phyloP scores from a whole-genome alignment of 768 basidiomycete genomes.

The Rhodotorula diobovata region DNA sequence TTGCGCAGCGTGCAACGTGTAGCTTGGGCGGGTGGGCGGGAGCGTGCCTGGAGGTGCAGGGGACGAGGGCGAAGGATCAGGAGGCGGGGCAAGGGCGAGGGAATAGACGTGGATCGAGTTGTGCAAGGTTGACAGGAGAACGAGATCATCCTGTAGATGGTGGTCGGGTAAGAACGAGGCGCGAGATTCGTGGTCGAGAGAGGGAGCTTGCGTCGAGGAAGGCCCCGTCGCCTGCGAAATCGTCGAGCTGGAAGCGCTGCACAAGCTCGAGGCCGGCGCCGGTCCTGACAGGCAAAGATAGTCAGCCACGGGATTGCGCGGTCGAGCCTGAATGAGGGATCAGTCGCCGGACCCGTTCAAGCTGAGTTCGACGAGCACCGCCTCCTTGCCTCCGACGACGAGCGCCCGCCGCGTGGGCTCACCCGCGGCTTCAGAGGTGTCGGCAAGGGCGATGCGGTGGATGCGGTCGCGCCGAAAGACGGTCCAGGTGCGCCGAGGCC shows the following conservation, averaged over 20 bases:
- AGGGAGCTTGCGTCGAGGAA: constrained; percentile 3
- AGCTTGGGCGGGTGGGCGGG: not conserved
- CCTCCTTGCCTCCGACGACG: constrained; percentile 23
- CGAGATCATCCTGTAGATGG: constrained; percentile 1
- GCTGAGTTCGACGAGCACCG: not conserved
- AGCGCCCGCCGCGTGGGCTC: not conserved
- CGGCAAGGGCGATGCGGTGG: constrained; percentile 1
- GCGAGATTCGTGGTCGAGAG: not conserved
- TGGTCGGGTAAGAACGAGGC: not conserved
- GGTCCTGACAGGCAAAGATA: too few species aligned
- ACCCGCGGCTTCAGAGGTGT: fast-evolving
- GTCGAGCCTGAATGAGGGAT: not conserved
- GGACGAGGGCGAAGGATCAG: not conserved
- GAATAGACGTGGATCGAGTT: constrained; percentile 9
- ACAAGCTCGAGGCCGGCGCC: not conserved
- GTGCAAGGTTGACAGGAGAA: constrained; percentile 28
- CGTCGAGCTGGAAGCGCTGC: constrained; percentile 6
- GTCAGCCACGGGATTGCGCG: too few species aligned
- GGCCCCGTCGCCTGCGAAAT: constrained; percentile 21
- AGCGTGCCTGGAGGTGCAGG: not conserved
- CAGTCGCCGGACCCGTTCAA: not conserved
- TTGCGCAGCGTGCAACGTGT: constrained; percentile 14
- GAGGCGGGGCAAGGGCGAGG: not conserved
- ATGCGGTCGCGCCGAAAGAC: constrained; percentile 23
- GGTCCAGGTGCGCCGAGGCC: not conserved